Evolutionary conservation across 1,139 yeast species (phyloP).

Genomic region (Barnettozyma hawaiiensis): DNA sequence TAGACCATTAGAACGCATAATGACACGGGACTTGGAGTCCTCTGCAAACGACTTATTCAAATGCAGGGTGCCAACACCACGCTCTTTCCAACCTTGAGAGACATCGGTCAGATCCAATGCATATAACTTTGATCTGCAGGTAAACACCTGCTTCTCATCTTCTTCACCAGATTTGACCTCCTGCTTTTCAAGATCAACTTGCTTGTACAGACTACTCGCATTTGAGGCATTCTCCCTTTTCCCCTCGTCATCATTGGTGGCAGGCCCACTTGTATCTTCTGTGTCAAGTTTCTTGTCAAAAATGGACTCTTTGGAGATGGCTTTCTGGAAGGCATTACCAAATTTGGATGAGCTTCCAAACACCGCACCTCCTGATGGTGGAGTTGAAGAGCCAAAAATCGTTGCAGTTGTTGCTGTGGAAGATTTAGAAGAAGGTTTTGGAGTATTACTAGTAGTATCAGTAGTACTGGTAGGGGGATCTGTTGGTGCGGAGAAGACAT

Average conservation of each 20-base stretch:
- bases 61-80: conserved; percentile 85
- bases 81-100: conserved; percentile 86
- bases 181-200: conserved; percentile 38
- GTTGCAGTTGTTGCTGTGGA: no score
- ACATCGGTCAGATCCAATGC: conserved; percentile 62
- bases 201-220: conserved; percentile 18
- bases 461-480: no score
- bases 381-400: background rate
- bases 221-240: background rate
- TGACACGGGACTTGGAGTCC: conserved; percentile 47
- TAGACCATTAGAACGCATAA: conserved; percentile 90
- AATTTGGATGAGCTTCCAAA: conserved; percentile 56
- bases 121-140: conserved; percentile 73
- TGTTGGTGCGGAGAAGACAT: conserved; percentile 7
- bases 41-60: conserved; percentile 48
- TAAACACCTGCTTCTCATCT: conserved; percentile 63
- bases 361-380: conserved; percentile 27
- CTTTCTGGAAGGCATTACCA: conserved; percentile 50
- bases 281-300: conserved; percentile 36
- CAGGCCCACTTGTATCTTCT: background rate
- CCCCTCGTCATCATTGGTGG: conserved; percentile 11
- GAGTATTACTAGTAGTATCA: background rate
- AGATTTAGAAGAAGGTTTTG: conserved; percentile 7
- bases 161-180: conserved; percentile 86
- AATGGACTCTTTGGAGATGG: conserved; percentile 47